Percentiles rank a stretch among this genome's conserved stretches.
phyloP scores from a whole-genome alignment of 176 grass and related monocot genomes.

The Cenchrus fungigraminus region DNA sequence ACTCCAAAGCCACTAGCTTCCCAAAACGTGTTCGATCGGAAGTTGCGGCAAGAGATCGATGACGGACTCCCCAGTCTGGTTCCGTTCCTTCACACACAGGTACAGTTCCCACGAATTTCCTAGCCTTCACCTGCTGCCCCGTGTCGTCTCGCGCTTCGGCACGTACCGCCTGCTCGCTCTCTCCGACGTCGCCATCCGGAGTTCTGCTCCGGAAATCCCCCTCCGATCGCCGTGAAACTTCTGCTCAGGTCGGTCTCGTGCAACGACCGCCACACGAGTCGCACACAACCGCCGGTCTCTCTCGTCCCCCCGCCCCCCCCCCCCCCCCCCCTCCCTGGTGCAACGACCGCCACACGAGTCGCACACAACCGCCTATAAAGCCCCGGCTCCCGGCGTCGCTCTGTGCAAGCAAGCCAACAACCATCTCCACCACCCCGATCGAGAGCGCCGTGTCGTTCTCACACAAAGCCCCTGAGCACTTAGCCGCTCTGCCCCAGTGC shows the following conservation, averaged over 20 bases:
- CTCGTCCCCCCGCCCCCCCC: not conserved
- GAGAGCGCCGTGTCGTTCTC: not conserved
- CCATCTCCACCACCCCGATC: not conserved
- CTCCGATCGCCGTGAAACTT: slow-evolving; percentile 6
- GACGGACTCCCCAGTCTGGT: not conserved
- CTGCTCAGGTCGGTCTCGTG: not conserved
- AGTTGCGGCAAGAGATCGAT: not conserved
- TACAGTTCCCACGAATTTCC: not conserved
- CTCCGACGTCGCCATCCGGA: not conserved
- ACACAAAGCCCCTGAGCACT: not conserved
- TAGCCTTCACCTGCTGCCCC: not conserved
- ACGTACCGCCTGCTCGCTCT: too few species aligned
- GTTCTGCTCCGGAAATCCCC: not conserved
- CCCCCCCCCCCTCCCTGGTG: not conserved
- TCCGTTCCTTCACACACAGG: not conserved
- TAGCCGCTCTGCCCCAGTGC: not conserved
- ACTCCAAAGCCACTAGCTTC: not conserved
- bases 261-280: not conserved
- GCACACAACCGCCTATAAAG: slow-evolving; percentile 16
- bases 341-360: not conserved
- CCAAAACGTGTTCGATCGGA: not conserved
- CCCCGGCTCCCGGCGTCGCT: not conserved
- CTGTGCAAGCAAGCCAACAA: slow-evolving; percentile 1
- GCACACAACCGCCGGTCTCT: not conserved
- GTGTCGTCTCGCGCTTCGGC: not conserved